Percentiles rank a stretch among this genome's conserved stretches.
phyloP scores from a whole-genome alignment of 768 basidiomycete species.

The Udeniomyces megalosporus region DNA sequence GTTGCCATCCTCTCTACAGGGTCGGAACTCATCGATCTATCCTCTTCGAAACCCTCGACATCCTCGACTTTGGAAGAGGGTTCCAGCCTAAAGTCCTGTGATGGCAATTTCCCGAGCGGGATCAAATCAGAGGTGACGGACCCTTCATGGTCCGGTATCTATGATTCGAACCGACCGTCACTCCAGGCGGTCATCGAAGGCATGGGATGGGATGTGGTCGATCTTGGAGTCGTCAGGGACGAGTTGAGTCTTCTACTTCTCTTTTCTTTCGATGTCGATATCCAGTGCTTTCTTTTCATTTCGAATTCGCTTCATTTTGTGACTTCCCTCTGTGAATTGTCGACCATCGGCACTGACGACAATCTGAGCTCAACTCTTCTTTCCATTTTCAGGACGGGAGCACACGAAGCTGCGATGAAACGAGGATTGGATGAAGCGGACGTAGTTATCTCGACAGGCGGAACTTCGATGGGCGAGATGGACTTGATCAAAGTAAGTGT shows the following conservation, averaged over 20 bases:
- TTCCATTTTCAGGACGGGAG: constrained; percentile 18
- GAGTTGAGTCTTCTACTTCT: constrained; percentile 34
- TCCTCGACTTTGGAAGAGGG: too few relatives aligned
- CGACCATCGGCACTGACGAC: too few relatives aligned
- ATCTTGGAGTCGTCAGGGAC: constrained; percentile 66
- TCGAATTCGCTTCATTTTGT: too few relatives aligned
- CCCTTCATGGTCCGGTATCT: constrained; percentile 52
- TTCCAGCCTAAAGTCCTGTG: too few relatives aligned
- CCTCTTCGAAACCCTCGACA: constrained; percentile 18
- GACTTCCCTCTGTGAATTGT: too few relatives aligned
- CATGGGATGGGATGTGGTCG: constrained; percentile 58
- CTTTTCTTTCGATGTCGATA: constrained; percentile 36
- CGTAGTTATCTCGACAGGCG: constrained; percentile 67
- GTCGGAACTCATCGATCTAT: constrained; percentile 58
- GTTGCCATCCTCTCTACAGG: constrained; percentile 75
- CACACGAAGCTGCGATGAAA: constrained; percentile 37
- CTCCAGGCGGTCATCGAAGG: constrained; percentile 51
- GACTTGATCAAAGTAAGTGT: constrained; percentile 53
- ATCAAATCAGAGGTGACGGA: background rate
- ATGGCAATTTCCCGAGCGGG: constrained; percentile 22
- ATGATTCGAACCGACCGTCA: constrained; percentile 75
- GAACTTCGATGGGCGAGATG: constrained; percentile 78
- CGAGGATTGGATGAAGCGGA: constrained; percentile 50
- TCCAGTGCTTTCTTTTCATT: background rate
- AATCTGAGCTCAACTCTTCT: too few relatives aligned